A percentile compares a stretch with the other conserved stretches of the same genome.
phyloP scores from a whole-genome alignment of 2,329 filamentous ascomycete genomes.

The Nemania serpens region DNA sequence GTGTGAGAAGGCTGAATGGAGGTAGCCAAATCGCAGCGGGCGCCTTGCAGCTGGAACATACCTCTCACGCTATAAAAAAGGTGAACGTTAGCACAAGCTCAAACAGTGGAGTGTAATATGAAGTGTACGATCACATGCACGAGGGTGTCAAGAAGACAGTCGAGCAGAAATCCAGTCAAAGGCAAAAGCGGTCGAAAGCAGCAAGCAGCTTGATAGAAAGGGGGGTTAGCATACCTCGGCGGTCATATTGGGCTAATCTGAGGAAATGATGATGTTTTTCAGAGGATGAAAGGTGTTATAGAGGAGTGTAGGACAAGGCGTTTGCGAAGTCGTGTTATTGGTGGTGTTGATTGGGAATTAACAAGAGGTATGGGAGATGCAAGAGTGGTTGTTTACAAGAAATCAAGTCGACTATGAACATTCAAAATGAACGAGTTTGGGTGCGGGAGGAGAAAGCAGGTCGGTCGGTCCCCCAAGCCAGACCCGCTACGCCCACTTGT shows the following conservation, averaged over 20 bases:
- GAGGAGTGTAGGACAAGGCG: conserved; percentile 2
- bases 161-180: conserved; percentile 6
- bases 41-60: conserved; percentile 48
- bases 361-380: conserved; percentile 25
- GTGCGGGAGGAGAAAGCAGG: conserved; percentile 33
- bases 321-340: conserved; percentile 5
- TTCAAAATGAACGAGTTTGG: conserved; percentile 39
- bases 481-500: conserved; percentile 22
- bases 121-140: conserved; percentile 5
- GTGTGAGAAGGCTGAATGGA: conserved; percentile 22
- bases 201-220: conserved; percentile 30
- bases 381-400: conserved; percentile 38
- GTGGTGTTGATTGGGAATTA: conserved; percentile 17
- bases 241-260: conserved; percentile 38
- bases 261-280: conserved; percentile 20
- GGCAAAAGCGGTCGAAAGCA: conserved; percentile 19
- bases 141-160: conserved; percentile 6
- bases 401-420: conserved; percentile 34
- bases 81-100: conserved; percentile 35
- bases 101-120: conserved; percentile 32
- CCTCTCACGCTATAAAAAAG: conserved; percentile 67
- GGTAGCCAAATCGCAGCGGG: conserved; percentile 17
- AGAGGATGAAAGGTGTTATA: conserved; percentile 17
- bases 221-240: conserved; percentile 39
- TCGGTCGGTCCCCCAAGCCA: conserved; percentile 19